phyloP scores from a whole-genome alignment of 257 asterid genomes.

The Solanum arcanum region DNA sequence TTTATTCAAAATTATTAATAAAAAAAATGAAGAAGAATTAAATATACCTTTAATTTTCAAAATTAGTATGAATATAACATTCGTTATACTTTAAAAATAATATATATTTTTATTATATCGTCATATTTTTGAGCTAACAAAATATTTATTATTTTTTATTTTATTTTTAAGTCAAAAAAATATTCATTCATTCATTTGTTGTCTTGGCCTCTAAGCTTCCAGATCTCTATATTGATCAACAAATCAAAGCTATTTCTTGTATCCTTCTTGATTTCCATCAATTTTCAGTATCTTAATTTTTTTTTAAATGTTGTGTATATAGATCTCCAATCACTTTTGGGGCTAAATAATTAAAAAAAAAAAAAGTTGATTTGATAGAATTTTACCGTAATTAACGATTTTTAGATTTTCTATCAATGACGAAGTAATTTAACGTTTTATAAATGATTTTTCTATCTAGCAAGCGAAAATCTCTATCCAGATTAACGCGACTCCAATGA shows the following conservation, averaged over 20 bases:
- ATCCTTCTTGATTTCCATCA: neutral
- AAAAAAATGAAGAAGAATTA: no score
- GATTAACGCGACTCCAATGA: neutral
- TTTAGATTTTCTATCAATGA: no score
- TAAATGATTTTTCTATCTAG: accelerated
- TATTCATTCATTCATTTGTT: neutral
- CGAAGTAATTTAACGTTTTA: neutral
- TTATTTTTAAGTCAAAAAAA: no score
- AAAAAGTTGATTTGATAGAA: no score
- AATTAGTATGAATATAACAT: no score
- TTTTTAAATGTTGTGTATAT: neutral
- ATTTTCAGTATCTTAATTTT: neutral
- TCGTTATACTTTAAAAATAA: no score
- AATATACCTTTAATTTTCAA: no score
- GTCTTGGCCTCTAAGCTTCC: neutral
- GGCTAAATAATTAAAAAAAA: neutral
- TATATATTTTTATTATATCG: no score
- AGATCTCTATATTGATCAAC: neutral
- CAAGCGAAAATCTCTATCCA: neutral
- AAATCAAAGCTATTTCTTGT: neutral
- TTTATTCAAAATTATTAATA: no score
- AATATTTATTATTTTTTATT: no score
- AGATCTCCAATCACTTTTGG: neutral
- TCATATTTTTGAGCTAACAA: neutral
- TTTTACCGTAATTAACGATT: no score